phyloP scores from a whole-genome alignment of 192 early-diverging fungal species.

The Funneliformis geosporum region DNA sequence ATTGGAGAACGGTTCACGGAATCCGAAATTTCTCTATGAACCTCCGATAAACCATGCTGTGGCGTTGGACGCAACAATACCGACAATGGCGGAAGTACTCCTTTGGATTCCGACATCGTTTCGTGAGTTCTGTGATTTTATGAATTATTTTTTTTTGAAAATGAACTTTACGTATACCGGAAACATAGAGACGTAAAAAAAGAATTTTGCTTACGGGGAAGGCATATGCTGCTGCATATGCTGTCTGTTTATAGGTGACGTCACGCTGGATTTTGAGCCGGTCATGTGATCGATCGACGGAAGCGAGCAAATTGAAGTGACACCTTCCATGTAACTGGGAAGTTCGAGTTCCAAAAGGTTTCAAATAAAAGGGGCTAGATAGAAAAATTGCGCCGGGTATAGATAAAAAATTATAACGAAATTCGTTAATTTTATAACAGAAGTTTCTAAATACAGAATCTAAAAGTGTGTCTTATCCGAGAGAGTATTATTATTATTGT shows the following conservation, averaged over 20 bases:
- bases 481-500: not conserved
- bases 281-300: constrained; percentile 17
- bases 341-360: too few relatives aligned
- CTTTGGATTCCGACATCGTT: not conserved
- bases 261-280: not conserved
- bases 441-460: not conserved
- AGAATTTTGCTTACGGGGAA: not conserved
- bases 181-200: not conserved
- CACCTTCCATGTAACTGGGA: too few relatives aligned
- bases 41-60: not conserved
- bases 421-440: not conserved
- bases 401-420: not conserved
- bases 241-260: not conserved
- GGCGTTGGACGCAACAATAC: not conserved
- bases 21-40: not conserved
- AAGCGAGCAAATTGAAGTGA: not conserved
- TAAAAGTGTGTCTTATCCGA: not conserved
- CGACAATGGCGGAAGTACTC: not conserved
- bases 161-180: not conserved
- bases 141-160: not conserved
- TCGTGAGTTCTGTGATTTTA: not conserved
- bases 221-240: not conserved
- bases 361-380: not conserved
- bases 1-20: not conserved
- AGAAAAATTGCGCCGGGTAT: not conserved